Percentiles rank a stretch among this genome's conserved stretches.
These are phyloP conservation scores for Raffaelea albimanens DNA, from an alignment of 2,329 filamentous ascomycete species.

Conservation along the genomic window DNA sequence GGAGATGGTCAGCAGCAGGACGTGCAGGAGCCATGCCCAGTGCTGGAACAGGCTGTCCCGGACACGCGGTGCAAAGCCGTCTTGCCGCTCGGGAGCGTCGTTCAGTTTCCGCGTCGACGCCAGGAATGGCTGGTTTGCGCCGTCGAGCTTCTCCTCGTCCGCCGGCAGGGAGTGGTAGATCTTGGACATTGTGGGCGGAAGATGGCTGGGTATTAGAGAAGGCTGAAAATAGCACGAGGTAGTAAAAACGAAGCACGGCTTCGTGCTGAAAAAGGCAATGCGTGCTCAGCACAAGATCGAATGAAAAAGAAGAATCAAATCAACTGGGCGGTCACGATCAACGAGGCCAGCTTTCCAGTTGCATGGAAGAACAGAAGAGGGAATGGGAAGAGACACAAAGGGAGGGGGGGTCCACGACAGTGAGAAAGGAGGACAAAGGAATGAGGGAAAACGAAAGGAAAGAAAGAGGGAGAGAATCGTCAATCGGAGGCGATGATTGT, in stretches of 20 bases:
- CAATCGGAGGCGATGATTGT: not conserved
- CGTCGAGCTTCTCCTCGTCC: slow-evolving; percentile 26
- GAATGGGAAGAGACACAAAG: not conserved
- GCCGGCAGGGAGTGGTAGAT: slow-evolving; percentile 24
- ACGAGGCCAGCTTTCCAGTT: not conserved
- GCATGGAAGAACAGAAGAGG: not conserved
- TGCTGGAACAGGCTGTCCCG: slow-evolving; percentile 11
- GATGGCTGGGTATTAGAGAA: not conserved
- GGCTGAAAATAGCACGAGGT: not conserved
- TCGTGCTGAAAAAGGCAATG: not conserved
- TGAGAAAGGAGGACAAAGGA: not conserved
- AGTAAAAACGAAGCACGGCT: not conserved
- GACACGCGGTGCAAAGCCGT: slow-evolving; percentile 5
- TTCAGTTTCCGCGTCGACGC: slow-evolving; percentile 1
- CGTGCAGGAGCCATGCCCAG: slow-evolving; percentile 31
- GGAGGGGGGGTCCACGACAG: not conserved
- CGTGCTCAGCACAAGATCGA: not conserved
- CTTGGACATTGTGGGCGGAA: slow-evolving; percentile 19
- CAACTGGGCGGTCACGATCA: not conserved
- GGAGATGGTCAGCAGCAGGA: slow-evolving; percentile 28
- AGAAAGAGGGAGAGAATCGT: not conserved
- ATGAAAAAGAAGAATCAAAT: not conserved
- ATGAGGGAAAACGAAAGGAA: not conserved
- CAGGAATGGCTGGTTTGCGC: slow-evolving; percentile 2
- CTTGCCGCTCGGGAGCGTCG: not conserved